Evolutionary conservation across 2,329 filamentous ascomycete genomes (phyloP).

Genomic region (Stachybotrys chlorohalonatus): DNA sequence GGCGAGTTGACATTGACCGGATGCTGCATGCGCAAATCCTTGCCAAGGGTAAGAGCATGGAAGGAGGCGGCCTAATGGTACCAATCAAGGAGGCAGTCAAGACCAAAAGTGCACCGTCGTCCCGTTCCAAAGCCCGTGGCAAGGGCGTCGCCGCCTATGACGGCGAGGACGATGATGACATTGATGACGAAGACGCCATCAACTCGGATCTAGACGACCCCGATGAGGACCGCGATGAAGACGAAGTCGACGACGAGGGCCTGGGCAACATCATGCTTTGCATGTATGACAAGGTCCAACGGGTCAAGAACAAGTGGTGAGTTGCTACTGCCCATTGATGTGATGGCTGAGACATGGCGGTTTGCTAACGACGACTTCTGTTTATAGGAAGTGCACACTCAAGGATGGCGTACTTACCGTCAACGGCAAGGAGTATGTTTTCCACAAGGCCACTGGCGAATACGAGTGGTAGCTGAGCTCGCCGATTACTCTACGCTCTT

Average conservation of each 20-base stretch:
- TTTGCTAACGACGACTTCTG: slow-evolving; percentile 3
- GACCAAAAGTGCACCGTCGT: slow-evolving; percentile 9
- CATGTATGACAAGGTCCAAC: slow-evolving; percentile 98
- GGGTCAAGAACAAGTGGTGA: slow-evolving; percentile 96
- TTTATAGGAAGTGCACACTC: slow-evolving; percentile 80
- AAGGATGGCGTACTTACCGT: slow-evolving; percentile 95
- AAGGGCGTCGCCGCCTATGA: slow-evolving; percentile 45
- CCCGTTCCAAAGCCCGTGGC: slow-evolving; percentile 13
- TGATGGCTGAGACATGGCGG: neutral
- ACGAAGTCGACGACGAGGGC: slow-evolving; percentile 79
- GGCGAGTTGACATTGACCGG: slow-evolving; percentile 55
- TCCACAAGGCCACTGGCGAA: slow-evolving; percentile 94
- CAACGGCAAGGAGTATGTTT: slow-evolving; percentile 91
- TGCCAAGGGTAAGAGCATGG: slow-evolving; percentile 56
- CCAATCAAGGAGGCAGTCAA: slow-evolving; percentile 51
- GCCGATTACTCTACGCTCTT: neutral
- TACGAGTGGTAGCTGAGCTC: slow-evolving; percentile 74
- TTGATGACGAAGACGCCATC: slow-evolving; percentile 86
- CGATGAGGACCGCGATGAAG: slow-evolving; percentile 75
- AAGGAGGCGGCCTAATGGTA: slow-evolving; percentile 69
- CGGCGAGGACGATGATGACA: slow-evolving; percentile 50
- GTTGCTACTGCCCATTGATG: slow-evolving; percentile 12
- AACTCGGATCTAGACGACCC: slow-evolving; percentile 97
- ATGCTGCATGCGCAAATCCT: slow-evolving; percentile 62
- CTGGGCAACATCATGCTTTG: slow-evolving; percentile 91